Conservation (phyloP, 345 rosid genomes). For the Erysimum cheiranthoides region DNA sequence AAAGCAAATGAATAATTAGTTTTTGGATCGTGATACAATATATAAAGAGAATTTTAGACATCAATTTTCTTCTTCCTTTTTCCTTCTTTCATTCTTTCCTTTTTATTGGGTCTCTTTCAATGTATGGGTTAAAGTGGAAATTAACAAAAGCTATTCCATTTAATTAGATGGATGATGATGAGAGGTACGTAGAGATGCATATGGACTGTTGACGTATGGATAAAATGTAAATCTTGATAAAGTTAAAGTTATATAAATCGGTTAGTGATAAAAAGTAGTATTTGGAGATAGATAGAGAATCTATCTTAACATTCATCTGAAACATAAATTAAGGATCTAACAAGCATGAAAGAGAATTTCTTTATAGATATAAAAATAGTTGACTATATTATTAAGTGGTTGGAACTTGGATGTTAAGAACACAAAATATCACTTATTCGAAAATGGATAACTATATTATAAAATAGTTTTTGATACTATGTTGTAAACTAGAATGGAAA, state of each 20-base stretch:
- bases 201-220: slow-evolving; percentile 27
- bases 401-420: too few species aligned
- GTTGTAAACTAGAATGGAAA: too few species aligned
- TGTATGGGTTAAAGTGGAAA: slow-evolving; percentile 37
- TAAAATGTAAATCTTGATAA: slow-evolving; percentile 11
- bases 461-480: neutral
- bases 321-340: neutral
- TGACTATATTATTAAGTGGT: too few species aligned
- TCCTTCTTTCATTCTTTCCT: neutral
- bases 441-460: neutral
- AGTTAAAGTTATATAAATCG: neutral
- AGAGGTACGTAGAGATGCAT: slow-evolving; percentile 22
- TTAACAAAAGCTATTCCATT: slow-evolving; percentile 29
- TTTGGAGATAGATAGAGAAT: neutral
- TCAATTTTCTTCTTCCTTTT: slow-evolving; percentile 3
- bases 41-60: slow-evolving; percentile 26
- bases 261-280: neutral
- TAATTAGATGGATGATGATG: slow-evolving; percentile 21
- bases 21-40: neutral
- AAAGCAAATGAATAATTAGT: slow-evolving; percentile 32
- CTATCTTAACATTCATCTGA: neutral
- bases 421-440: too few species aligned
- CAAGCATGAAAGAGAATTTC: too few species aligned
- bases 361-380: too few species aligned
- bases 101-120: slow-evolving; percentile 26